Base-by-base conservation (phyloP, 495 filamentous ascomycete species). In the Monascus purpureus region DNA sequence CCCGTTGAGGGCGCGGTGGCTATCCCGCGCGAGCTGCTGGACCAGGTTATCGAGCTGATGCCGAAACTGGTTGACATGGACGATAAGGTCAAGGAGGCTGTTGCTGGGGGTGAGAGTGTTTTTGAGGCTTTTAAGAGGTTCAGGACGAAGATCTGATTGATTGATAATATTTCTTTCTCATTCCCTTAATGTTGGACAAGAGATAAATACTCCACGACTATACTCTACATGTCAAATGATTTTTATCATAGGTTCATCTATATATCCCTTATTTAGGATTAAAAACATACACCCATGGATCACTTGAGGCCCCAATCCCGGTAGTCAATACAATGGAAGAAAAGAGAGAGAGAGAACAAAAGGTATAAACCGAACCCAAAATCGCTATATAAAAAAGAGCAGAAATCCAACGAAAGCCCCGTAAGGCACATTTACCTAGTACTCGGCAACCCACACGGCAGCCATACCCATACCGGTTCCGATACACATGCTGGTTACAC, bases 401-500 rank as follows among this genome's bases (percentile, higher is more conserved):
- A n/a, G n/a, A n/a, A n/a, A n/a, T n/a, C n/a, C n/a, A n/a, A n/a
- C n/a, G n/a, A n/a, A n/a, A n/a, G n/a, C n/a, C n/a, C n/a, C n/a
- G n/a, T n/a, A n/a, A n/a, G n/a, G n/a, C n/a, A n/a, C n/a, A n/a
- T n/a, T n/a, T n/a, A 13, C 26, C 31, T 16, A 46, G 58, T 73
- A 86, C 62, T 90, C 83, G 15, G 75, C 77, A 43, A 94, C 84
- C 83, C 85, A 93, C 28, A 94, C 77, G 31, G 84, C 82, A 16
- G 90, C 90, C 83, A 93, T 92, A 22, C 86, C 86, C 86, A 95
- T 95, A 27, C 87, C 87, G 8, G 90, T 97, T 15, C 88, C 90
- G 25, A 95, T 66, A 55, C 90, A 97, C 90, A 97, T 95, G 58
- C 79, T 86, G 14, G 83, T 95, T 8, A 96, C 73, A 25, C 90